phyloP scores from a whole-genome alignment of 345 rosid genomes.

The Camelina laxa region DNA sequence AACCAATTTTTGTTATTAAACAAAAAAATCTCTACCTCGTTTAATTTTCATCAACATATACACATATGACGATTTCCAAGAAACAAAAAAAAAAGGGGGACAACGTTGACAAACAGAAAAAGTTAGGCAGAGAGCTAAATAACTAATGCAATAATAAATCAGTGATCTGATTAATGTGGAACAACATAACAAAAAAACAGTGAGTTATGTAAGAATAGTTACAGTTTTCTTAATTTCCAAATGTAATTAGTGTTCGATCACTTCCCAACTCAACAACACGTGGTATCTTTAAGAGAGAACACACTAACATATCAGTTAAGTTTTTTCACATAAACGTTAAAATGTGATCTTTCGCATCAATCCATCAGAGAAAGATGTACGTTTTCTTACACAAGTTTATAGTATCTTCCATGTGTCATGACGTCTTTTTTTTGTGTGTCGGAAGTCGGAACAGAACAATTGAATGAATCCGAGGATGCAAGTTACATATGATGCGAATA shows the following conservation, averaged over 20 bases:
- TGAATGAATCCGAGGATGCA: conserved; percentile 25
- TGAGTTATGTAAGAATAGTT: not conserved
- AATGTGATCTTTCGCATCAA: not conserved
- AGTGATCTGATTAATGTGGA: not conserved
- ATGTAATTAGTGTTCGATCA: too few relatives aligned
- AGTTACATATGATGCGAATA: conserved; percentile 30
- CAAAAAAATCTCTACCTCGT: not conserved
- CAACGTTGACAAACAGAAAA: not conserved
- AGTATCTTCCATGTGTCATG: not conserved
- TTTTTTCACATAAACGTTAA: not conserved
- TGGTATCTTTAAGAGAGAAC: not conserved
- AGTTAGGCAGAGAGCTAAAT: not conserved
- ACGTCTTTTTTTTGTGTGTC: not conserved
- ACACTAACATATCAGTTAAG: too few relatives aligned
- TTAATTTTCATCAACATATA: not conserved
- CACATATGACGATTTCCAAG: not conserved
- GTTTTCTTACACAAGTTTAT: not conserved
- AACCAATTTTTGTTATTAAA: not conserved
- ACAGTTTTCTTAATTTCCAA: too few relatives aligned
- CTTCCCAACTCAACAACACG: too few relatives aligned
- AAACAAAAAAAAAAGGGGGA: not conserved
- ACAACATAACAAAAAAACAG: not conserved
- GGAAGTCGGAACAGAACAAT: not conserved
- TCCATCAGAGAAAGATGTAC: not conserved
- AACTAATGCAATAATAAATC: not conserved